Evolutionary conservation across 306 rosid species (phyloP).

Genomic region (Echinosophora koreensis): DNA sequence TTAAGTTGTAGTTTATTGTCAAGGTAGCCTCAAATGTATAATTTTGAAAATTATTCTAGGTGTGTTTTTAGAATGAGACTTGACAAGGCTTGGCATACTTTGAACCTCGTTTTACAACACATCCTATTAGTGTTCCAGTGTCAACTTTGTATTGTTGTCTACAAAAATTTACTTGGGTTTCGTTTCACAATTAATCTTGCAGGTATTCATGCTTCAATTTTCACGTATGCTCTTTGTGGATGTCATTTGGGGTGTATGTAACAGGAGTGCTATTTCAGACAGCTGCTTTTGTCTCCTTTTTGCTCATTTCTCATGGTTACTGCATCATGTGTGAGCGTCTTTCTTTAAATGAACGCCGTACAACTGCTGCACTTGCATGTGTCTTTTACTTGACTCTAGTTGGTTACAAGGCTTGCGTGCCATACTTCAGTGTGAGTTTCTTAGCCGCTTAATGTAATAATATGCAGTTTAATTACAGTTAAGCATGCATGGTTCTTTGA

Average conservation of each 20-base stretch:
- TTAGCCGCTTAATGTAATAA: conserved; percentile 14
- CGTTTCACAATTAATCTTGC: conserved; percentile 50
- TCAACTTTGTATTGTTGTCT: conserved; percentile 20
- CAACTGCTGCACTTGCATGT: conserved; percentile 91
- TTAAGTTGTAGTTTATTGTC: conserved; percentile 22
- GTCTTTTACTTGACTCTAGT: conserved; percentile 93
- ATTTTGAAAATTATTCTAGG: not conserved
- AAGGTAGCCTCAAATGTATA: not conserved
- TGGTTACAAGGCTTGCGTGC: conserved; percentile 92
- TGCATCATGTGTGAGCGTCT: conserved; percentile 95
- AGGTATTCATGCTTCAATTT: conserved; percentile 94
- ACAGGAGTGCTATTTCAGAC: conserved; percentile 98
- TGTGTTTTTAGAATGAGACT: conserved; percentile 22
- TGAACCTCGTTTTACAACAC: conserved; percentile 34
- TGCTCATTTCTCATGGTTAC: conserved; percentile 96
- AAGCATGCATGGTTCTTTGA: conserved; percentile 33
- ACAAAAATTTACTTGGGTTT: conserved; percentile 17
- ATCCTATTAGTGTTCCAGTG: conserved; percentile 28
- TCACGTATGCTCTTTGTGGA: conserved; percentile 93
- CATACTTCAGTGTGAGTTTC: conserved; percentile 84
- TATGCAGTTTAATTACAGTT: conserved; percentile 21
- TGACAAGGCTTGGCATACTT: conserved; percentile 23
- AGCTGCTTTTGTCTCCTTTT: conserved; percentile 83
- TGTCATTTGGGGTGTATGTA: conserved; percentile 96
- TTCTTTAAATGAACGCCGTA: conserved; percentile 82